phyloP scores from a whole-genome alignment of 257 asterid species.

The Linaria vulgaris region DNA sequence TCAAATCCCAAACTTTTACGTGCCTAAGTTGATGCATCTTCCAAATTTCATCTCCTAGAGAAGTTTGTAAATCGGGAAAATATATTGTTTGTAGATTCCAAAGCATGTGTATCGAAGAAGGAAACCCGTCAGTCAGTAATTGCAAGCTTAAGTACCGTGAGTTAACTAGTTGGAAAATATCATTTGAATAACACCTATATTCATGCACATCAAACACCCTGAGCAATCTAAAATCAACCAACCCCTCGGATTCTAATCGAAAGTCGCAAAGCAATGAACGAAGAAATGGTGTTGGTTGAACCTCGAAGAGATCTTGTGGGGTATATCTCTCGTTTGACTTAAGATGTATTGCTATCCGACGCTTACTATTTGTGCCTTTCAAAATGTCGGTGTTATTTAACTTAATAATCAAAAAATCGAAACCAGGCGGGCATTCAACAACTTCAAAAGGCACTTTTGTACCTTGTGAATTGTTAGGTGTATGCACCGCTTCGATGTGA shows the following conservation, averaged over 20 bases:
- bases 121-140: not conserved
- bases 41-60: constrained; percentile 8
- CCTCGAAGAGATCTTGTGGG: too few relatives aligned
- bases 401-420: too few relatives aligned
- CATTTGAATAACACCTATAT: not conserved
- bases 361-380: too few relatives aligned
- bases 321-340: too few relatives aligned
- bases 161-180: constrained; percentile 12
- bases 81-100: constrained; percentile 25
- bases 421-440: too few relatives aligned
- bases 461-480: not conserved
- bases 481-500: too few relatives aligned
- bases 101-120: not conserved
- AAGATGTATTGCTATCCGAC: too few relatives aligned
- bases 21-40: constrained; percentile 24
- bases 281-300: too few relatives aligned
- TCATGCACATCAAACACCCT: constrained; percentile 6
- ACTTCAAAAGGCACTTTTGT: too few relatives aligned
- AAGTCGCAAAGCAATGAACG: constrained; percentile 1
- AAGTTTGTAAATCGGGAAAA: not conserved
- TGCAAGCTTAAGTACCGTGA: constrained; percentile 8
- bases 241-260: not conserved
- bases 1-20: not conserved
- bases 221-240: constrained; percentile 6
- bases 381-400: not conserved